Base-by-base conservation (phyloP, 1,284 basidiomycete genomes). In the Rhodotorula mucilaginosa region DNA sequence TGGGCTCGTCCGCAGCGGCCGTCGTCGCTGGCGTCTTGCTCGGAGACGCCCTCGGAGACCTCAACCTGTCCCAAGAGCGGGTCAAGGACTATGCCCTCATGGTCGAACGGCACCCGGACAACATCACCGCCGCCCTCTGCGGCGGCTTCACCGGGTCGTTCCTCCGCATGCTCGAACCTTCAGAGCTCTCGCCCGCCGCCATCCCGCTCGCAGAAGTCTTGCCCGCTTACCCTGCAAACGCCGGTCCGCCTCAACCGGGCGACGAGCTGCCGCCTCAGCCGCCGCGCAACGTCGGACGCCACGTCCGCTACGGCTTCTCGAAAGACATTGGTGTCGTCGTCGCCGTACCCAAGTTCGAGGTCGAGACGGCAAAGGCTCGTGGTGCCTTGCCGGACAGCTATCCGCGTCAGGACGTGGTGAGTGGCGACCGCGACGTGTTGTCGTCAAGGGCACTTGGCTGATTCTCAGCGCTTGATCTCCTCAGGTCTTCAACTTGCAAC, bases 61-160 rank as follows among this genome's bases (percentile, higher is more conserved):
- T 99, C 71, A 80, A 85, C 34, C 87, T 99, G 19, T 80, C 89
- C 23, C 85, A 82, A 47, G 86, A 86, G 64, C 88, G 97, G 44
- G 84, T 97, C 77, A 87, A 99, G 69, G 97, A 99, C 82, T 96
- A 93, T 80, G 95, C 97, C 1, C 86, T 99, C 69, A 99, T 99
- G 97, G 95, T 99, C 78, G 97, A 99, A 82, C 87, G 97, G 16
- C 97, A 99, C 81, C 97, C 97, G 13, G 97, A 99, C 83, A 99
- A 99, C 81, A 96, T 99, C 76, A 97, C 97, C 0, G 97, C 97
- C 1, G 96, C 96, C 0, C 87, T 99, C 49, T 87, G 98, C 47
- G 97, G 97, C 54, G 97, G 97, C 0, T 99, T 99, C 81, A 93
- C 99, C n/a, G 97, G 96, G 16, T 92, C 91, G 10, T 99, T 99